Base-by-base conservation (phyloP, 305 asterid species). In the Ajuga reptans region DNA sequence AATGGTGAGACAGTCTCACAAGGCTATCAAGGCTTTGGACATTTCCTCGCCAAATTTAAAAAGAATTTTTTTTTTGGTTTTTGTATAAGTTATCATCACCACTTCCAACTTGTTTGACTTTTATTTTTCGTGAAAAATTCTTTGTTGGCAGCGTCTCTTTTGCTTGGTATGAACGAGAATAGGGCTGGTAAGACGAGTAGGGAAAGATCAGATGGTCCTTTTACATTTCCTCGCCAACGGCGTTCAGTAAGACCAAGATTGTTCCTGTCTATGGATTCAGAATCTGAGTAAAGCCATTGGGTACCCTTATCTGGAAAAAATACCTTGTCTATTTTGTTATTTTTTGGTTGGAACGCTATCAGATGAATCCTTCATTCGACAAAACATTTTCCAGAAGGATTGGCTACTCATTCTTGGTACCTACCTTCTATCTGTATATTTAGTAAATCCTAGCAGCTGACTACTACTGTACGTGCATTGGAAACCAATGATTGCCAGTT, bases 231-330 rank as follows among this genome's bases (percentile, higher is more conserved):
- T 55, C 93, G 97, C 51, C 96, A 91, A 73, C 82, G 86, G 67
- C 99, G 98, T 58, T 89, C 97, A 51, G 97, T 93, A 78, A 91
- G 95, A 82, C 95, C 89, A 59, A 84, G 92, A 77, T 75, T 91
- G 56, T 78, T 82, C 72, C 80, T 87, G 37, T 84, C 91, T 67
- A 83, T 86, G 73, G 95, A 85, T 77, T 87, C 99, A 69, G 97
- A 85, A 59, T 86, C 99, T 1, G 97, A 89, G 86, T 89, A 74
- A 82, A 66, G 67, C 62, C 36, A 39, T 31, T 57, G 64, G 72
- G 51, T 49, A 66, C 43, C 15, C 57, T 8, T 62, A 74, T 72
- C 61, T 31, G 47, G 69, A 69, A 76, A 77, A 61, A 27, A 56
- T 29, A 63, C 41, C 49, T 45, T 64, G 34, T 55, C 49, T 45